These are phyloP conservation scores for Aspergillus biplanus DNA, from an alignment of 495 filamentous ascomycete genomes.

Conservation along the genomic window DNA sequence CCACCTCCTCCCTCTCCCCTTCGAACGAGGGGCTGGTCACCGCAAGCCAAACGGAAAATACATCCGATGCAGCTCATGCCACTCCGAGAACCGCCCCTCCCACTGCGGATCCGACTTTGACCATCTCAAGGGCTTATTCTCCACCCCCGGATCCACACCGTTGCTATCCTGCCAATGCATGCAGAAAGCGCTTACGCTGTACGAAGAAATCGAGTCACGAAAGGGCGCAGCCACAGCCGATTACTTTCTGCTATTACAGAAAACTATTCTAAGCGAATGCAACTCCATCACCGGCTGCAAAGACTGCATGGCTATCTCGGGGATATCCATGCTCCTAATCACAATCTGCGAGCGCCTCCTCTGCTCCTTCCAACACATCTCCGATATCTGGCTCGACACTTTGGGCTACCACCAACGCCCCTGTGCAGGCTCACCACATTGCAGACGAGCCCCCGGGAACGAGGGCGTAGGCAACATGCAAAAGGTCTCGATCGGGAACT, in stretches of 20 bases:
- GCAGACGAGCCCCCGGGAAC: not conserved
- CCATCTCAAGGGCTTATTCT: not conserved
- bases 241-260: not conserved
- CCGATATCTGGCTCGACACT: not conserved
- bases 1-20: not conserved
- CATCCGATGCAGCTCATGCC: not conserved
- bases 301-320: not conserved
- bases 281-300: not conserved
- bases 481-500: not conserved
- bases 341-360: not conserved
- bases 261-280: not conserved
- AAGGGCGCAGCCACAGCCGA: not conserved
- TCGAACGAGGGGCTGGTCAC: not conserved
- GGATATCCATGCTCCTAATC: not conserved
- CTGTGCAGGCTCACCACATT: not conserved
- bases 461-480: not conserved
- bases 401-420: not conserved
- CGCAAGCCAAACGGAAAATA: not conserved
- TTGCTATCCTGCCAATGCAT: not conserved
- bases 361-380: not conserved
- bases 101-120: not conserved
- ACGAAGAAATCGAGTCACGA: not conserved
- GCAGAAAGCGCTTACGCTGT: not conserved
- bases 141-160: not conserved
- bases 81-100: not conserved